Evolutionary conservation across 805 yeast genomes (phyloP), one percentile per base, ranked within the genome.

Genomic region (Wickerhamiella occidentalis): DNA sequence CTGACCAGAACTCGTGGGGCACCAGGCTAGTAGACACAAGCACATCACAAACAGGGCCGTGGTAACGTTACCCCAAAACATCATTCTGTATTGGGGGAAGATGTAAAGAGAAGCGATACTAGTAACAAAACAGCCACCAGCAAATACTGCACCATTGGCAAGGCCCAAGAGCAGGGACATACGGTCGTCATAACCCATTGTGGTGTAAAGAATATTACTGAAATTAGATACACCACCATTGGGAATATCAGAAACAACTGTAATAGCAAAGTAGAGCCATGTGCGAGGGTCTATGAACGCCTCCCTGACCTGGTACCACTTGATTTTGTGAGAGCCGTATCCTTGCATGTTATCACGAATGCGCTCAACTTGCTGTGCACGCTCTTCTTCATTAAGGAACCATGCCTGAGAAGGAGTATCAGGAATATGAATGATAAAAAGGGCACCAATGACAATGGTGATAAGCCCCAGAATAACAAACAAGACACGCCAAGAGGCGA

Each of bases 401-500:
- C 74, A 69, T 2, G 78, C 77, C 19, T 64, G 61, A 9, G 51
- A 51, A 43, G 84, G 84, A 26, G 66, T 61, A 54, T 77, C 80
- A 12, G 84, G 83, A 33, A 80, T 46, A 26, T 51, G 55, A 30
- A 63, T 18, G 15, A 47, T 18, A 23, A 55, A 40, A 9, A 54
- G 35, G 13, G 58, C 40, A 4, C 64, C 66, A 30, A 70, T 52
- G 18, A 72, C 25, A 17, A 77, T 64, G 0, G 83, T 75, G 37
- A 75, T 59, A 9, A 77, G 73, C 45, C 83, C 85, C 48, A 75
- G 68, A 45, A 78, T 72, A 30, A 79, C 70, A 62, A 71, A 73
- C 50, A 78, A 71, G 17, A 79, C 58, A 55, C 74, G 72, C 82
- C 84, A 80, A 17, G 65, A 64, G 2, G 61, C 59, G 13, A 68